A percentile compares a stretch with the other conserved stretches of the same genome.
phyloP scores from a whole-genome alignment of 306 rosid genomes.

The Hylodesmum podocarpum region DNA sequence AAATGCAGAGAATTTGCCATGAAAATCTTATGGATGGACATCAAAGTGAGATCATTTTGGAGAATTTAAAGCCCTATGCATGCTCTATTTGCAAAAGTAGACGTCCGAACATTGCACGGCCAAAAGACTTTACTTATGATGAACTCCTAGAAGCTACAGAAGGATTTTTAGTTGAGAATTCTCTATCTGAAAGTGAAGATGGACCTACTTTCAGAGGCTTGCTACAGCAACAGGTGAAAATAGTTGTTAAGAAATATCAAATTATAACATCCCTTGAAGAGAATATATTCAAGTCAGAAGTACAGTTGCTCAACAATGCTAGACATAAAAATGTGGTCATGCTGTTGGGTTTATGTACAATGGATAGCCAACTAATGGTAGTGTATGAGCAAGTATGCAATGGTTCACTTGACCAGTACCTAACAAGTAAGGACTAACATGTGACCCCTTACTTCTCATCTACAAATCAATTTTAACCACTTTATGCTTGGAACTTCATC shows the following conservation, averaged over 20 bases:
- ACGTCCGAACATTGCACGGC: slow-evolving; percentile 50
- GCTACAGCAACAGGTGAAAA: slow-evolving; percentile 41
- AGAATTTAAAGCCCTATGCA: slow-evolving; percentile 32
- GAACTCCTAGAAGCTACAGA: slow-evolving; percentile 63
- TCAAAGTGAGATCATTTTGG: neutral
- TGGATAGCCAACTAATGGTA: slow-evolving; percentile 50
- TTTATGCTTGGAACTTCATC: slow-evolving; percentile 6
- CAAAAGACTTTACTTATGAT: slow-evolving; percentile 52
- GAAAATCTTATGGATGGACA: slow-evolving; percentile 28
- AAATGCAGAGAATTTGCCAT: slow-evolving; percentile 13
- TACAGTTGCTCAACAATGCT: slow-evolving; percentile 50
- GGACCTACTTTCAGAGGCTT: slow-evolving; percentile 67
- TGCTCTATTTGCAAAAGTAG: slow-evolving; percentile 62
- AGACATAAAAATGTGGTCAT: slow-evolving; percentile 71
- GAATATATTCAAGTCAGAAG: slow-evolving; percentile 56
- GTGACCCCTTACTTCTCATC: neutral
- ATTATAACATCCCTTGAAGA: slow-evolving; percentile 50
- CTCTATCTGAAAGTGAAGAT: slow-evolving; percentile 50
- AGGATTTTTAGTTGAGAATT: slow-evolving; percentile 55
- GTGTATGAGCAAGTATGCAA: slow-evolving; percentile 77
- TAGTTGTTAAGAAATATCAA: slow-evolving; percentile 75
- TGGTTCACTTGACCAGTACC: slow-evolving; percentile 67
- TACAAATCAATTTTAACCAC: neutral
- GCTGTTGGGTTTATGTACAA: slow-evolving; percentile 68
- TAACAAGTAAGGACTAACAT: slow-evolving; percentile 58